phyloP scores from a whole-genome alignment of 768 basidiomycete genomes.

The Leccinum variicolor region DNA sequence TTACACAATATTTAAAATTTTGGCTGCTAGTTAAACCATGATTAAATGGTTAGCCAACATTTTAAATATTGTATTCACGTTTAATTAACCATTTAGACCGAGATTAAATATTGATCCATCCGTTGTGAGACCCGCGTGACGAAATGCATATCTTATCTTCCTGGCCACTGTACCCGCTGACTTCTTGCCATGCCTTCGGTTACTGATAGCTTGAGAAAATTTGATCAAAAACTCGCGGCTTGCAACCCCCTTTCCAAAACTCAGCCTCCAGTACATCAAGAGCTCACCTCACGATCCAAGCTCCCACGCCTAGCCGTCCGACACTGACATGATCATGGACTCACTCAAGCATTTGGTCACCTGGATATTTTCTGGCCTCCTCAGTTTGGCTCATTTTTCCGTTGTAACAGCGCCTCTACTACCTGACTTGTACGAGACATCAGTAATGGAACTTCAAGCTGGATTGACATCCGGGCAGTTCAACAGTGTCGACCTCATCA shows the following conservation, averaged over 20 bases:
- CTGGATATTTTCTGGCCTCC: conserved; percentile 4
- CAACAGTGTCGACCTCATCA: conserved; percentile 40
- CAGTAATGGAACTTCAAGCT: conserved; percentile 35
- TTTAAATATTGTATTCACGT: too few relatives aligned
- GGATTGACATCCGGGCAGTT: conserved; percentile 36
- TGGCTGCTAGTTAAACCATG: too few relatives aligned
- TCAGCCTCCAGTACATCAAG: conserved; percentile 4
- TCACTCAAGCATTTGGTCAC: conserved; percentile 5
- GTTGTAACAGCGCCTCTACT: conserved; percentile 21
- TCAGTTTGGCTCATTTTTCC: not conserved
- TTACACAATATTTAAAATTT: too few relatives aligned
- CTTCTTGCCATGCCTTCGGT: conserved; percentile 1
- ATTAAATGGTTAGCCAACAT: too few relatives aligned
- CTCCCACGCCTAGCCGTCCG: not conserved
- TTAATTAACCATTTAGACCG: too few relatives aligned
- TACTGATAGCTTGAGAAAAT: conserved; percentile 6
- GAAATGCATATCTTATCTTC: not conserved
- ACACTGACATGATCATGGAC: conserved; percentile 1
- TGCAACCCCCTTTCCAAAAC: not conserved
- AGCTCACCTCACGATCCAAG: not conserved
- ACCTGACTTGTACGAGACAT: conserved; percentile 42
- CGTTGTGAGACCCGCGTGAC: too few relatives aligned
- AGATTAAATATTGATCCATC: too few relatives aligned
- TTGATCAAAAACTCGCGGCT: not conserved
- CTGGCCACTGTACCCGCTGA: conserved; percentile 5